Conservation (phyloP, 192 early-diverging fungal genomes). For the Umbelopsis sp. region DNA sequence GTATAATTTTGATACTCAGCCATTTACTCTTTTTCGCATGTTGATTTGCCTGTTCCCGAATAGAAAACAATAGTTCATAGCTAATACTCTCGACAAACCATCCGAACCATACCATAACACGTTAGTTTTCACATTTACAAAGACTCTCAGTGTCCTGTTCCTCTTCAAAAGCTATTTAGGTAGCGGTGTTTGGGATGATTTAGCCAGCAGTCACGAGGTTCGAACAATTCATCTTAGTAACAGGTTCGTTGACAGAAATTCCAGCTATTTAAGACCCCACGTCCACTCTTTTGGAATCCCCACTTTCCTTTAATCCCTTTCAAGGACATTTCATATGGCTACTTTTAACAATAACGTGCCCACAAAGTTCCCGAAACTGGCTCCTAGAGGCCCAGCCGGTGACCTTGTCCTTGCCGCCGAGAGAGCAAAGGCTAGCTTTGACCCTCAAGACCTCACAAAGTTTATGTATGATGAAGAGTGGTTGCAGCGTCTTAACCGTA, state of each 20-base stretch:
- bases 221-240: conserved; percentile 14
- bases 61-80: no score
- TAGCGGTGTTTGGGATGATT: no score
- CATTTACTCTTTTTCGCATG: no score
- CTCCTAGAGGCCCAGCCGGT: conserved; percentile 53
- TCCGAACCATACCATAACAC: no score
- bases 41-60: no score
- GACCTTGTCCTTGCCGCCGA: conserved; percentile 60
- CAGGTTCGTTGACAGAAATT: conserved; percentile 5
- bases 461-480: conserved; percentile 71
- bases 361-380: conserved; percentile 49
- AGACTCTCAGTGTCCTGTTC: no score
- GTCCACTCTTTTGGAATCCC: not conserved
- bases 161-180: no score
- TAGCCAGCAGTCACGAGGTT: conserved; percentile 12
- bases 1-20: no score
- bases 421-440: conserved; percentile 68
- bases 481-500: conserved; percentile 56
- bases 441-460: conserved; percentile 62
- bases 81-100: no score
- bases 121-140: no score
- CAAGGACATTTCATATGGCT: not conserved
- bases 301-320: conserved; percentile 1
- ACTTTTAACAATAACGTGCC: conserved; percentile 34
- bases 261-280: conserved; percentile 6